Evolutionary conservation across 2,329 filamentous ascomycete genomes (phyloP).

Genomic region (Corniculantispora saksenae): DNA sequence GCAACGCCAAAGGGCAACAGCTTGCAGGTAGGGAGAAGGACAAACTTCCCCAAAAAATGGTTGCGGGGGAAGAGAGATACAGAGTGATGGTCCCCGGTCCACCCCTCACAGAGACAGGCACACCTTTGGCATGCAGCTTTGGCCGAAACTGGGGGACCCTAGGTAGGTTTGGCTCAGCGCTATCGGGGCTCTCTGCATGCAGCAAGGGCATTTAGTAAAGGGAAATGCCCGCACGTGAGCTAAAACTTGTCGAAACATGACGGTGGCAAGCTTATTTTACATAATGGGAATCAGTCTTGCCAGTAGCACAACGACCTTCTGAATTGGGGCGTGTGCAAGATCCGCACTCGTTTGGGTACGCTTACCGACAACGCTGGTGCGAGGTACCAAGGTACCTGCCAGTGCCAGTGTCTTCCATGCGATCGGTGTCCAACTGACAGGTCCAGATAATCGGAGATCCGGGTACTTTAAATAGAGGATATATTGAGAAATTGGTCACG

Average conservation of each 20-base stretch:
- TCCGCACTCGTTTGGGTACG: not conserved
- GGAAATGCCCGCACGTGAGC: not conserved
- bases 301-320: not conserved
- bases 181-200: not conserved
- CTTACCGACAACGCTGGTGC: not conserved
- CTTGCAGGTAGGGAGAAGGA: not conserved
- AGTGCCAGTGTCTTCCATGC: too few relatives aligned
- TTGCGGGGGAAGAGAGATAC: conserved; percentile 2
- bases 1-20: not conserved
- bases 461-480: too few relatives aligned
- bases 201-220: not conserved
- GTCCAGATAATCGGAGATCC: too few relatives aligned
- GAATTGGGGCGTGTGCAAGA: not conserved
- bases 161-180: not conserved
- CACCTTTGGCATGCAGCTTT: not conserved
- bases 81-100: not conserved
- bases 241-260: not conserved
- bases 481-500: too few relatives aligned
- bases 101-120: conserved; percentile 4
- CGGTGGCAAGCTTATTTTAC: not conserved
- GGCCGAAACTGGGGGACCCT: too few relatives aligned
- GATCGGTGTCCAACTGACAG: too few relatives aligned
- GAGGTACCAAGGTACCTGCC: too few relatives aligned
- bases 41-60: not conserved
- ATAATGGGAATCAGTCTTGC: not conserved